A percentile compares a stretch with the other conserved stretches of the same genome.
phyloP scores from a whole-genome alignment of 257 asterid species.

The Fraxinus anomala region DNA sequence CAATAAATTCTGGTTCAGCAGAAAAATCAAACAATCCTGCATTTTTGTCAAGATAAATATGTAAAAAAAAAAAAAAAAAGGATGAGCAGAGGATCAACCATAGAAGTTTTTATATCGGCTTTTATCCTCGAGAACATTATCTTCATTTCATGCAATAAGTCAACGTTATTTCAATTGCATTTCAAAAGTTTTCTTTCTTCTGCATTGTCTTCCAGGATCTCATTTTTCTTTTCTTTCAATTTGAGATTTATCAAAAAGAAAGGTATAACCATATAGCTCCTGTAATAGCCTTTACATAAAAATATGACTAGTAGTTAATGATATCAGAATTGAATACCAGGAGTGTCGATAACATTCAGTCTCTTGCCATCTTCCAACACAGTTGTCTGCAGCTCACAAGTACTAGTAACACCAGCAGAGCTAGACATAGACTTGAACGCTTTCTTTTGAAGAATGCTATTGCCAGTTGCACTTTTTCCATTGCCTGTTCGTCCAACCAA shows the following conservation, averaged over 20 bases:
- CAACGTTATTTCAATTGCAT: too few relatives aligned
- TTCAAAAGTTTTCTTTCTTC: neutral
- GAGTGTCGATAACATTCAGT: constrained; percentile 84
- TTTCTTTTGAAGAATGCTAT: constrained; percentile 64
- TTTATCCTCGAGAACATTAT: neutral
- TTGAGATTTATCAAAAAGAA: neutral
- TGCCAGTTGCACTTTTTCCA: constrained; percentile 94
- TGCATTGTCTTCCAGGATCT: neutral
- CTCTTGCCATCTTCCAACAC: constrained; percentile 54
- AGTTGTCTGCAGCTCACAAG: constrained; percentile 67
- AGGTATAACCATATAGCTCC: neutral
- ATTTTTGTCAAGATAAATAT: neutral
- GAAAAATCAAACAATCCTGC: constrained; percentile 69
- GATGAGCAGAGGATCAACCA: neutral
- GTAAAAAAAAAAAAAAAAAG: neutral
- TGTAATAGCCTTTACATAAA: neutral
- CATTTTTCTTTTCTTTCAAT: neutral
- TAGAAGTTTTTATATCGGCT: neutral
- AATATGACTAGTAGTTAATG: neutral
- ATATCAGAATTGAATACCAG: constrained; percentile 42
- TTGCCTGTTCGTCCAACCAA: constrained; percentile 90
- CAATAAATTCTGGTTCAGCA: constrained; percentile 45
- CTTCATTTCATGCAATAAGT: neutral
- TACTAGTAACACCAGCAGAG: constrained; percentile 85
- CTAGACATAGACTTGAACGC: constrained; percentile 69